A percentile compares a stretch with the other conserved stretches of the same genome.
Conservation (phyloP, 331 rosid species). For the Stylosanthes scabra region DNA sequence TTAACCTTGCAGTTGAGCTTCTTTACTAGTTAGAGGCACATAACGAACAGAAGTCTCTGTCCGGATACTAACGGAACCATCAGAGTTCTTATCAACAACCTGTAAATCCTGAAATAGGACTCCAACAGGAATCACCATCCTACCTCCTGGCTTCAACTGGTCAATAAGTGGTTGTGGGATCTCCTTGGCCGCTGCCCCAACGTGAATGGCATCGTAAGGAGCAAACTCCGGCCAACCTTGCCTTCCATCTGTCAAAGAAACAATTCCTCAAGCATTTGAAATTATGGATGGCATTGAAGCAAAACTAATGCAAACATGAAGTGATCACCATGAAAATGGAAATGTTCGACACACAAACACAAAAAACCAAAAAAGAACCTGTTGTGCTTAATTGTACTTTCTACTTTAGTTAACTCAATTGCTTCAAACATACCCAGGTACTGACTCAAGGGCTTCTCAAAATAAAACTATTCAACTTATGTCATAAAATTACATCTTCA, state of each 20-base stretch:
- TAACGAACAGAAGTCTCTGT: constrained; percentile 88
- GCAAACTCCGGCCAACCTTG: constrained; percentile 88
- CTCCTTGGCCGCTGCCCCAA: constrained; percentile 96
- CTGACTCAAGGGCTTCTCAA: background rate
- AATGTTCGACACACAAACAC: constrained; percentile 22
- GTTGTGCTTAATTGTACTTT: constrained; percentile 27
- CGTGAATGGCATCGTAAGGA: constrained; percentile 95
- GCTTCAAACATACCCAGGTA: constrained; percentile 12
- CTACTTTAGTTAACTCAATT: constrained; percentile 15
- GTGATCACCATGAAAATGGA: constrained; percentile 11
- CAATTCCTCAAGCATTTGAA: constrained; percentile 13
- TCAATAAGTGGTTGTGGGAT: constrained; percentile 84
- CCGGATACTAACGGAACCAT: constrained; percentile 71
- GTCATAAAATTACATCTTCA: background rate
- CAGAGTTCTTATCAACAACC: constrained; percentile 83
- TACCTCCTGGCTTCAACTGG: constrained; percentile 96
- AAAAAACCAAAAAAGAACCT: background rate
- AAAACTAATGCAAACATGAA: constrained; percentile 4
- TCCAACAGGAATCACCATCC: constrained; percentile 98
- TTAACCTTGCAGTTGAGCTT: constrained; percentile 71
- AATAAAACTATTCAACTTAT: constrained; percentile 1
- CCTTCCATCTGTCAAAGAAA: constrained; percentile 81
- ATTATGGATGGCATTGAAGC: constrained; percentile 23
- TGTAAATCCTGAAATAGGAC: constrained; percentile 75
- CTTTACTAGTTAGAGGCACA: constrained; percentile 95